Base-by-base conservation (phyloP, 139 green algal species). In the Tetradesmus lagerheimii region DNA sequence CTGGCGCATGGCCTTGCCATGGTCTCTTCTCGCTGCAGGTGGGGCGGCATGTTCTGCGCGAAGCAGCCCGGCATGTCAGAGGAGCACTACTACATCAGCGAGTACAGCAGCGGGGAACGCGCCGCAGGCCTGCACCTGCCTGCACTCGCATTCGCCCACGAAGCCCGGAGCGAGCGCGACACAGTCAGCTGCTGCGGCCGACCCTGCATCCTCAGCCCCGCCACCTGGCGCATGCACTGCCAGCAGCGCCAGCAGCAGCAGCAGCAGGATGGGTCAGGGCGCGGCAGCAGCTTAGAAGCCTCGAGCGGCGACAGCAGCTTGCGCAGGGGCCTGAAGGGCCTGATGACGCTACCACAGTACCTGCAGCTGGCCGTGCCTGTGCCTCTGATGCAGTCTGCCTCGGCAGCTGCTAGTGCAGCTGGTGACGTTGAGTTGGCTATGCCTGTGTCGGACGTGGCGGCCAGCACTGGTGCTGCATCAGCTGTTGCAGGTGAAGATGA, bases 1-100 rank as follows among this genome's bases (percentile, higher is more conserved):
- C 62, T 71, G 57, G 2, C 14, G n/a, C n/a, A n/a, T n/a, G n/a
- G n/a, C n/a, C n/a, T n/a, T n/a, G n/a, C n/a, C n/a, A n/a, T n/a
- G n/a, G n/a, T n/a, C n/a, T n/a, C n/a, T n/a, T n/a, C n/a, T n/a
- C n/a, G 2, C 23, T 31, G 25, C 37, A 78, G 87, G 41, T 83
- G 97, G 98, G 98, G 98, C 37, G 94, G 94, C 89, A 98, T 99
- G 95, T 93, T 98, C 80, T 95, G 92, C n/a, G 80, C 77, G 8
- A 79, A 93, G 29, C 94, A 93, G 50, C 82, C 92, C 62, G 91
- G 91, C 29, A 74, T 86, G 50, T 95, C 93, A 8, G 98, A 99
- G 92, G 95, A 98, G 93, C 94, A 98, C 45, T 99, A 98, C 94
- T 98, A 98, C 91, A 66, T 97, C 2, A 16, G 35, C 14, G 94